Evolutionary conservation across 257 asterid species (phyloP), one percentile per base, ranked within the genome.

Genomic region (Anisodus tanguticus): DNA sequence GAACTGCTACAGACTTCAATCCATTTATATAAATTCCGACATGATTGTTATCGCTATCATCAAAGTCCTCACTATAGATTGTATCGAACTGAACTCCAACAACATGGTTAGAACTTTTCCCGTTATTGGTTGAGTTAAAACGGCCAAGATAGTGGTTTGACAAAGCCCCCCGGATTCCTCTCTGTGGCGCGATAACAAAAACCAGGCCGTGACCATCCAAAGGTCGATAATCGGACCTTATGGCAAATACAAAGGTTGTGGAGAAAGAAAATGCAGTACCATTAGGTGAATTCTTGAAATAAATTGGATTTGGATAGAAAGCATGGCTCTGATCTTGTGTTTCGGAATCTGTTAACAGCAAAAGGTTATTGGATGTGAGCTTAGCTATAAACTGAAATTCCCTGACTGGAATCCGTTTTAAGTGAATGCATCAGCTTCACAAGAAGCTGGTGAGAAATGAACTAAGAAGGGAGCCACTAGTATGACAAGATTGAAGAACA

Each of bases 81-180:
- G 95, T 91, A 43, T 93, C 97, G 39, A 91, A 87, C 79, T 93
- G 95, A 10, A 93, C 89, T 0, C 93, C 94, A 8, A 92, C 67
- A 1, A 93, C 86, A 62, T 93, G 93, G 49, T 91, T 93, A 8
- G 90, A 85, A 0, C 4, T 2, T 47, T 87, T 86, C 1, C 94
- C 97, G 16, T 87, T 84, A 85, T 88, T 91, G 62, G 89, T 53
- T 6, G 71, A 85, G 9, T 92, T 92, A 79, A 93, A 88, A 13
- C 89, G 86, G 53, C 97, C 95, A 49, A 93, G 86, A 85, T 88
- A 92, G 8, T 87, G 82, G 62, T 88, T 77, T 0, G 93, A 88
- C 0, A 67, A 76, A 71, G 90, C 87, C 2, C 86, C 87, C 0
- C 89, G 91, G 13, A 93, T 87, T 8, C 86, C 89, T 59, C 76